These are phyloP conservation scores for Sideroxylon spinosum DNA, from an alignment of 179 eudicot genomes.

Conservation along the genomic window DNA sequence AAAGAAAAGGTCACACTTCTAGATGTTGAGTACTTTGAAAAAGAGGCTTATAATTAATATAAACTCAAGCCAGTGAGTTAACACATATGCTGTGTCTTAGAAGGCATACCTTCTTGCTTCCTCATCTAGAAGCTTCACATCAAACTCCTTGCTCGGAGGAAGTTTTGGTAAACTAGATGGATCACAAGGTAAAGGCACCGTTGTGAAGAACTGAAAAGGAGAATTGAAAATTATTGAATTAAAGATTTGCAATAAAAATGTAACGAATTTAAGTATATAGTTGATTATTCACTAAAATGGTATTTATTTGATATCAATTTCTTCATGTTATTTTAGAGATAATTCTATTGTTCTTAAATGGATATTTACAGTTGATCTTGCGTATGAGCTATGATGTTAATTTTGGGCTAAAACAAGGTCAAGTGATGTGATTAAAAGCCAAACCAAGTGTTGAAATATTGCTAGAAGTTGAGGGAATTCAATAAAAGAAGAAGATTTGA, in stretches of 20 bases:
- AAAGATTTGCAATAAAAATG: background rate
- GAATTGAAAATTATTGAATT: slow-evolving; percentile 10
- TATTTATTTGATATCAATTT: too few species aligned
- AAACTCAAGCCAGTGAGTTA: background rate
- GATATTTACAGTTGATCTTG: too few species aligned
- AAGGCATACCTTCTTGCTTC: slow-evolving; percentile 54
- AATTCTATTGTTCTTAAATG: too few species aligned
- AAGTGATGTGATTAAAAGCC: too few species aligned
- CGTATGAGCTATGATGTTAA: too few species aligned
- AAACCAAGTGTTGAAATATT: too few species aligned
- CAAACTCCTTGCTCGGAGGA: slow-evolving; percentile 67
- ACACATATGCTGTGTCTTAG: background rate
- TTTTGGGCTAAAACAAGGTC: too few species aligned
- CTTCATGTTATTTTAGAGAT: too few species aligned
- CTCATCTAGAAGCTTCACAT: slow-evolving; percentile 51
- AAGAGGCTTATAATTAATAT: background rate
- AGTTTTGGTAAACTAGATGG: slow-evolving; percentile 59
- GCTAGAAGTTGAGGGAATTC: too few species aligned
- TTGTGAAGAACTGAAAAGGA: slow-evolving; percentile 50
- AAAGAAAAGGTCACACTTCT: too few species aligned
- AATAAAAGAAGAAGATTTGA: too few species aligned
- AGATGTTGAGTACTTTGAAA: background rate
- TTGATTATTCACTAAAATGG: too few species aligned
- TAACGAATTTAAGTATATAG: background rate
- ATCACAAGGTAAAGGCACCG: slow-evolving; percentile 55